phyloP scores from a whole-genome alignment of 1,284 basidiomycete genomes.

The Boletellus dicymbophilus region DNA sequence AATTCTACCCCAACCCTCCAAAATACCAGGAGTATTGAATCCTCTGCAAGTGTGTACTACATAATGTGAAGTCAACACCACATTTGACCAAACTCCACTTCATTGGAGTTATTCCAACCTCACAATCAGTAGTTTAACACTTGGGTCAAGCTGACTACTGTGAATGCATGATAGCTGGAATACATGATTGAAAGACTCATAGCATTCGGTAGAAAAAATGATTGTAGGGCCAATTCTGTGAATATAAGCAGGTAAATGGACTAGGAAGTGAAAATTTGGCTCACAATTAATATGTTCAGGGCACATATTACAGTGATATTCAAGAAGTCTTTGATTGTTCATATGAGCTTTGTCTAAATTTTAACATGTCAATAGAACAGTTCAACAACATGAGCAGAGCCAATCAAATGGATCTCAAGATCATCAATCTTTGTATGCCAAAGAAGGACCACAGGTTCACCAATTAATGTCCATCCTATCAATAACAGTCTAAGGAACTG shows the following conservation, averaged over 20 bases:
- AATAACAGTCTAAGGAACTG: neutral
- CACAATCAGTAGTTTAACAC: too few relatives aligned
- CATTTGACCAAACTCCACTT: too few relatives aligned
- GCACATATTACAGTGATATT: neutral
- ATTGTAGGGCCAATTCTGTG: neutral
- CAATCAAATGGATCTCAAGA: neutral
- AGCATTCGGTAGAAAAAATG: neutral
- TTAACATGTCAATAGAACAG: too few relatives aligned
- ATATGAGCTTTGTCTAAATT: neutral
- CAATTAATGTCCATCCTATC: neutral
- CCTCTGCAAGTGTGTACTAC: too few relatives aligned
- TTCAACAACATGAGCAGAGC: too few relatives aligned
- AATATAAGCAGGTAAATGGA: neutral
- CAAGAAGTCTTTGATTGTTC: neutral
- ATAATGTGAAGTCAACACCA: too few relatives aligned
- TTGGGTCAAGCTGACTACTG: neutral
- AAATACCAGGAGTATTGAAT: too few relatives aligned
- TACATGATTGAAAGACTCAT: neutral
- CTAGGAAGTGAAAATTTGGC: neutral
- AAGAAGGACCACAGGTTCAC: neutral
- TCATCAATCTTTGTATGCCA: neutral
- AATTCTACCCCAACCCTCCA: too few relatives aligned
- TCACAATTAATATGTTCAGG: neutral
- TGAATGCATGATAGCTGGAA: neutral
- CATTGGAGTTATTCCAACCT: too few relatives aligned